Evolutionary conservation across 2,329 filamentous ascomycete species (phyloP), one percentile per base, ranked within the genome.

Genomic region (Fusarium agapanthi): DNA sequence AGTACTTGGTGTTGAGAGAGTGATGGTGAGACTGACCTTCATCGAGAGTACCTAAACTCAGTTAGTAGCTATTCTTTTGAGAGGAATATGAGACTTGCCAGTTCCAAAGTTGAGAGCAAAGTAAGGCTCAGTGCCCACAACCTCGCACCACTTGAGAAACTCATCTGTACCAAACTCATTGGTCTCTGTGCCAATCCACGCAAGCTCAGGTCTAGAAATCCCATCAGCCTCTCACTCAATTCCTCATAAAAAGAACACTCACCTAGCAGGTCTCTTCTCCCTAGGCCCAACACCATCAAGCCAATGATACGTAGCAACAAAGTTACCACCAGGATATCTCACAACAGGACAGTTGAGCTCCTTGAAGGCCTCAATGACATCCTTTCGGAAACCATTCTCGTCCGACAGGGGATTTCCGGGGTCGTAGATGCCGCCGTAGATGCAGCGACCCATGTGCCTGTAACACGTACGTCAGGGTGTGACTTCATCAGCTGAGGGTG

Each of bases 371-470:
- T 89, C 87, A 30, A 96, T 88, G 45, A 96, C 93, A 81, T 96
- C 93, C 73, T 87, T 93, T 43, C 93, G 91, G 83, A 94, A 95
- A 45, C 93, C 93, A 72, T 93, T 86, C 60, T 89, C 85, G 75
- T 95, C 92, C 5, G 92, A 91, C n/a, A 95, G 86, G 7, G 89
- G 83, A 80, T 91, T 95, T 38, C 87, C 88, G 3, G 93, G 93
- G 75, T 95, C 93, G 82, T 95, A 95, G 79, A 96, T 92, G 72
- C 94, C 93, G 71, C 93, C 93, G 80, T 96, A 95, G 78, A 96
- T 95, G 84, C 93, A 96, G 69, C 93, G 90, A 76, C 93, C 93
- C 93, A 96, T 96, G 82, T 96, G 94, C 76, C 92, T 94, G 57
- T 16, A 32, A 24, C 5, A 15, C 16, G 56, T 71, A 15, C 10